A percentile compares a stretch with the other conserved stretches of the same genome.
Conservation (phyloP, 352 stramenopile genomes). For the Globisporangium paddicum region DNA sequence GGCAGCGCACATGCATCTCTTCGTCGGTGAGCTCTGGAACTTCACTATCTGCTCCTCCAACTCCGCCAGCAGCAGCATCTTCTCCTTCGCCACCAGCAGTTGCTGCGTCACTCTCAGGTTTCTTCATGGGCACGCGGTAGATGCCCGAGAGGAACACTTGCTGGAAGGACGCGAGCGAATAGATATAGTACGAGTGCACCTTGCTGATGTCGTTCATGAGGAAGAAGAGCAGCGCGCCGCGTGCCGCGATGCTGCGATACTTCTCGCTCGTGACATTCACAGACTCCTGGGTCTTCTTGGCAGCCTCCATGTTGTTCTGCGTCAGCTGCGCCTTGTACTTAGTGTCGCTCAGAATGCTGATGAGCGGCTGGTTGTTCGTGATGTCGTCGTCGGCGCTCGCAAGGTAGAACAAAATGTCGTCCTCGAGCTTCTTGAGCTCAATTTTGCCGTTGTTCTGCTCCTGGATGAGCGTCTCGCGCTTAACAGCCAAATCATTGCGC, state of each 20-base stretch:
- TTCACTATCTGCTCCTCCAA: slow-evolving; percentile 3
- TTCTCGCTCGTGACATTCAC: slow-evolving; percentile 95
- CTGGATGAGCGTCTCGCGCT: slow-evolving; percentile 90
- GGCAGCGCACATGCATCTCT: slow-evolving; percentile 80
- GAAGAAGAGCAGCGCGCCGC: slow-evolving; percentile 94
- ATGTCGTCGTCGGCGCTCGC: slow-evolving; percentile 96
- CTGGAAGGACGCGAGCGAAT: slow-evolving; percentile 95
- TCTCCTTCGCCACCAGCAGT: slow-evolving; percentile 14
- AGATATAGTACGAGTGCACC: slow-evolving; percentile 97
- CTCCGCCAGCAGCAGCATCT: slow-evolving; percentile 6
- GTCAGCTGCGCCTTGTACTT: slow-evolving; percentile 92
- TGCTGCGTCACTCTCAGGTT: slow-evolving; percentile 13
- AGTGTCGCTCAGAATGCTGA: slow-evolving; percentile 94
- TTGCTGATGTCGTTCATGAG: slow-evolving; percentile 97
- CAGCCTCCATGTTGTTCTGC: slow-evolving; percentile 90
- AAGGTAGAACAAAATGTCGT: slow-evolving; percentile 93
- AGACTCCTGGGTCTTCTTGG: slow-evolving; percentile 90
- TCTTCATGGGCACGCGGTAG: slow-evolving; percentile 78
- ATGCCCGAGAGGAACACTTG: slow-evolving; percentile 95
- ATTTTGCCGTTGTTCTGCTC: slow-evolving; percentile 96
- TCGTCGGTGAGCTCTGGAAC: slow-evolving; percentile 84
- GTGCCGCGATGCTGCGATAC: slow-evolving; percentile 92
- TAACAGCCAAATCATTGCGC: slow-evolving; percentile 74
- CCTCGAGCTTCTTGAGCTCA: slow-evolving; percentile 94
- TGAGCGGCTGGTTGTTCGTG: slow-evolving; percentile 96